A percentile compares a stretch with the other conserved stretches of the same genome.
Conservation (phyloP, 306 rosid genomes). For the Fagus crenata region DNA sequence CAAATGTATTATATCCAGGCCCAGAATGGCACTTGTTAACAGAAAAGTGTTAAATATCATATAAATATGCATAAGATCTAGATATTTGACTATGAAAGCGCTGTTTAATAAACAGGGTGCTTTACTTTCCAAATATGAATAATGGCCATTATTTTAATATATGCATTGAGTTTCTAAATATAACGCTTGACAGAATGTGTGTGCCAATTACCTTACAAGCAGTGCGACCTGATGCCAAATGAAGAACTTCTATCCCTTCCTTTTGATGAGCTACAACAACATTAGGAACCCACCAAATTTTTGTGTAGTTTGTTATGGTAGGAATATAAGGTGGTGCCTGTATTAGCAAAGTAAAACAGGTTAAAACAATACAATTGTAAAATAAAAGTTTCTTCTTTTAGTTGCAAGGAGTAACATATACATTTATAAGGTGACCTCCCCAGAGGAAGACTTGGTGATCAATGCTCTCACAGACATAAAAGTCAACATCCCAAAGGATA, state of each 20-base stretch:
- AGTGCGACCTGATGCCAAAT: conserved; percentile 93
- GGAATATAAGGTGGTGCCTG: conserved; percentile 85
- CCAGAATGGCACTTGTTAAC: conserved; percentile 9
- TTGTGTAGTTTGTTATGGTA: conserved; percentile 95
- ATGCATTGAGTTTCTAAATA: conserved; percentile 14
- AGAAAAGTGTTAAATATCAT: conserved; percentile 3
- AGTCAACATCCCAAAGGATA: background rate
- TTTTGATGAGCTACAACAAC: conserved; percentile 94
- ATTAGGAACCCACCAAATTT: conserved; percentile 99
- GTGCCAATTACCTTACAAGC: conserved; percentile 70
- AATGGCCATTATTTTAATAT: conserved; percentile 18
- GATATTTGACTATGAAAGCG: conserved; percentile 7
- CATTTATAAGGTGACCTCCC: background rate
- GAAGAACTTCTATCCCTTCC: conserved; percentile 95
- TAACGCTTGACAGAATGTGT: conserved; percentile 7
- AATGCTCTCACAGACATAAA: background rate
- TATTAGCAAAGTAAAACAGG: conserved; percentile 36
- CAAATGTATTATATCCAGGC: conserved; percentile 15
- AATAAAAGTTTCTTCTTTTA: background rate
- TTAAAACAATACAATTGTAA: background rate
- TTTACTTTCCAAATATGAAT: background rate
- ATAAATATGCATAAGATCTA: conserved; percentile 7
- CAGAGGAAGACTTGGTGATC: conserved; percentile 1
- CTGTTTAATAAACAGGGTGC: conserved; percentile 5
- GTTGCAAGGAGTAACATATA: background rate